A percentile compares a stretch with the other conserved stretches of the same genome.
These are phyloP conservation scores for Stephanocyclus meneghinianus DNA, from an alignment of 352 stramenopile genomes.

Conservation along the genomic window DNA sequence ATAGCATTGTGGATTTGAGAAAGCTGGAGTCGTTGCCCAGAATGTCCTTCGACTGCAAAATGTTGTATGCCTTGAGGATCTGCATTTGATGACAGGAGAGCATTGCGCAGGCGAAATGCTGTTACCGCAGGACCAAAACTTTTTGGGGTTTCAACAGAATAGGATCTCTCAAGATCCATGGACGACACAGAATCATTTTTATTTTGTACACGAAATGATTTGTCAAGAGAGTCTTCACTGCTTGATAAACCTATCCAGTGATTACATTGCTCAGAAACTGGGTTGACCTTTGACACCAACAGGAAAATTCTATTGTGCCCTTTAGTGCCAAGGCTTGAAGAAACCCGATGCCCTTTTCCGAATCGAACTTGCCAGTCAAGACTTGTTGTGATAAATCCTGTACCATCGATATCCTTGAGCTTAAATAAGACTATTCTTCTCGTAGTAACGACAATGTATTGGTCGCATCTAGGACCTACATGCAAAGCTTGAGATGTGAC, in stretches of 20 bases:
- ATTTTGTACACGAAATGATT: conserved; percentile 9
- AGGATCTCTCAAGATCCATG: conserved; percentile 13
- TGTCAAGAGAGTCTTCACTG: conserved; percentile 10
- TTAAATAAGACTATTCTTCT: conserved; percentile 75
- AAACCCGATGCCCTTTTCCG: conserved; percentile 40
- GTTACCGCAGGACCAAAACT: conserved; percentile 18
- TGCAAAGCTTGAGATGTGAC: conserved; percentile 73
- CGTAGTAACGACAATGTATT: conserved; percentile 76
- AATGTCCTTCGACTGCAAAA: conserved; percentile 71
- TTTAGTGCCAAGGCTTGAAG: conserved; percentile 63
- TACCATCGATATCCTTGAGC: conserved; percentile 64
- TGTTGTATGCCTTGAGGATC: conserved; percentile 40
- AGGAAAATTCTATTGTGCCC: conserved; percentile 66
- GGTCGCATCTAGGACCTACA: conserved; percentile 69
- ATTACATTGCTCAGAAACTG: conserved; percentile 14
- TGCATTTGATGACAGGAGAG: conserved; percentile 39
- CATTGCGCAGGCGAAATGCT: conserved; percentile 35
- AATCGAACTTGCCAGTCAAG: conserved; percentile 75
- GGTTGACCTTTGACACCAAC: conserved; percentile 38
- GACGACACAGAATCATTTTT: conserved; percentile 8
- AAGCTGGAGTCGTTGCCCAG: conserved; percentile 69
- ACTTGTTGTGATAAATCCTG: conserved; percentile 49
- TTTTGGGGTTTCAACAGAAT: conserved; percentile 41
- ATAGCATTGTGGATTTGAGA: conserved; percentile 78
- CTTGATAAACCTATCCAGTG: conserved; percentile 9